A percentile compares a stretch with the other conserved stretches of the same genome.
Conservation (phyloP, 1,284 basidiomycete species). For the Xerocomus nothofagi region DNA sequence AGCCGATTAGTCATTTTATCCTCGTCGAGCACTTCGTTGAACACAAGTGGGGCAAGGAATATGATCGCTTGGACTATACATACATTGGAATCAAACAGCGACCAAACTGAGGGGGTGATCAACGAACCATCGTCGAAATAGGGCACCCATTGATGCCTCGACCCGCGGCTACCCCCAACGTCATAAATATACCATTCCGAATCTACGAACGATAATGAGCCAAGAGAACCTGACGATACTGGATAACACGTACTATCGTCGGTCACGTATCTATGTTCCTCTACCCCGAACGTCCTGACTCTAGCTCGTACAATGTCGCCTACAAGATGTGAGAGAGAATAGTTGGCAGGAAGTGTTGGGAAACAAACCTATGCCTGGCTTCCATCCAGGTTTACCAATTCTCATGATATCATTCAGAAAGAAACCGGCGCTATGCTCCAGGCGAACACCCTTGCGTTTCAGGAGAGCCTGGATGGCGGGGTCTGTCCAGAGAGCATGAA, state of each 20-base stretch:
- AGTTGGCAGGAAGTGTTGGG: not conserved
- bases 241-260: slow-evolving; percentile 44
- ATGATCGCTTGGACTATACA: slow-evolving; percentile 44
- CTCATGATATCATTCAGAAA: slow-evolving; percentile 66
- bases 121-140: slow-evolving; percentile 60
- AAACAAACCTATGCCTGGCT: slow-evolving; percentile 52
- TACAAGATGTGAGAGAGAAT: slow-evolving; percentile 16
- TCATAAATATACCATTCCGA: slow-evolving; percentile 68
- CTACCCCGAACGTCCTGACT: slow-evolving; percentile 64
- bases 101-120: not conserved
- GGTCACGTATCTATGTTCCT: slow-evolving; percentile 62
- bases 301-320: slow-evolving; percentile 66
- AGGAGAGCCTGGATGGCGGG: slow-evolving; percentile 51
- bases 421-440: slow-evolving; percentile 65
- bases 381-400: slow-evolving; percentile 53
- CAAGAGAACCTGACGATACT: slow-evolving; percentile 7
- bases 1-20: slow-evolving; percentile 44
- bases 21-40: slow-evolving; percentile 50
- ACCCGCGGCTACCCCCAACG: slow-evolving; percentile 61
- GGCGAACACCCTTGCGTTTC: slow-evolving; percentile 43
- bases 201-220: slow-evolving; percentile 33
- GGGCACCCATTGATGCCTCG: slow-evolving; percentile 61
- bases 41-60: slow-evolving; percentile 51
- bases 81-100: slow-evolving; percentile 7
- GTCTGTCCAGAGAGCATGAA: slow-evolving; percentile 62